Evolutionary conservation across 768 basidiomycete species (phyloP).

Genomic region (Agaricus subrufescens): DNA sequence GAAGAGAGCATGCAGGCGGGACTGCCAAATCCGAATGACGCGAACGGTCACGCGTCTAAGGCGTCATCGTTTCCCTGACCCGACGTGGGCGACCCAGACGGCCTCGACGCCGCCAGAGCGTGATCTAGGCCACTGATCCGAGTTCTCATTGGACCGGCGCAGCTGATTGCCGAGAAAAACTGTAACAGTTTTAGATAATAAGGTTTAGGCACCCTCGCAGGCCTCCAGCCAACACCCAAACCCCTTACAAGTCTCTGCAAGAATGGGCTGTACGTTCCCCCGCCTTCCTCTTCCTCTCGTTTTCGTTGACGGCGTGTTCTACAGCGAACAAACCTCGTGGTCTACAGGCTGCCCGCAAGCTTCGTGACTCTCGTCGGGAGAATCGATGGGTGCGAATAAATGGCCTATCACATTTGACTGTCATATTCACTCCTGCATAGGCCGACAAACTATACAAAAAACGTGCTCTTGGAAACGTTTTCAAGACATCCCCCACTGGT

Average conservation of each 20-base stretch:
- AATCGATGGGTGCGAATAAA: constrained; percentile 85
- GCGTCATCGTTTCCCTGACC: too few relatives aligned
- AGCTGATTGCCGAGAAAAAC: constrained; percentile 23
- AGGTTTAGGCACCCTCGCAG: constrained; percentile 32
- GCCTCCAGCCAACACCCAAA: constrained; percentile 21
- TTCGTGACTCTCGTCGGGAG: constrained; percentile 87
- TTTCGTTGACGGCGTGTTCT: constrained; percentile 13
- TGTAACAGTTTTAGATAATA: constrained; percentile 39
- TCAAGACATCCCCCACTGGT: constrained; percentile 99
- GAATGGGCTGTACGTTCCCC: constrained; percentile 78
- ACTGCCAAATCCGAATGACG: neutral
- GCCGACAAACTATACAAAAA: constrained; percentile 99
- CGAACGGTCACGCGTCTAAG: neutral
- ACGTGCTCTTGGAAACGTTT: constrained; percentile 97
- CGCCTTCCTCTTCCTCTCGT: constrained; percentile 11
- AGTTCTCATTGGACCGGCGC: neutral
- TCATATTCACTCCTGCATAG: constrained; percentile 32
- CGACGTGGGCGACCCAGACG: too few relatives aligned
- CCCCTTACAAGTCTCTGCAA: constrained; percentile 19
- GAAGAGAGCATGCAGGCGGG: constrained; percentile 1
- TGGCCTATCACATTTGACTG: neutral
- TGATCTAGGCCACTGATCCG: too few relatives aligned
- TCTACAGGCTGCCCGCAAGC: constrained; percentile 97
- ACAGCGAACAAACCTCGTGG: constrained; percentile 98
- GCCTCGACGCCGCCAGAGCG: too few relatives aligned